Base-by-base conservation (phyloP, 1,139 yeast genomes). In the Kodamaea derodonti region DNA sequence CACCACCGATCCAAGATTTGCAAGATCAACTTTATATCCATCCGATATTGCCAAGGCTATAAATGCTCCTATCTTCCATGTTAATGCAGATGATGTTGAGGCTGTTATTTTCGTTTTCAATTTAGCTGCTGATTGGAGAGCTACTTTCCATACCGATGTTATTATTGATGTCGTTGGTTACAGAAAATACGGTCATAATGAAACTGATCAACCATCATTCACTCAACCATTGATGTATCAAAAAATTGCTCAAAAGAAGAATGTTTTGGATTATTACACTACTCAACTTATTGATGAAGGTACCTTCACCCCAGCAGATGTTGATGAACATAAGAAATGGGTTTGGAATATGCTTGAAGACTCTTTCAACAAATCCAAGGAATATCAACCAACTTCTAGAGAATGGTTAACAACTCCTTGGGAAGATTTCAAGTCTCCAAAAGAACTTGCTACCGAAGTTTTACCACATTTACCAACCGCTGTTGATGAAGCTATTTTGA, bases 381-480 rank as follows among this genome's bases (percentile, higher is more conserved):
- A 88, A 45, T 88, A 90, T 68, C 76, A 77, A 53, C 95, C 97
- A 54, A 84, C 92, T 48, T 78, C 92, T 33, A 83, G 95, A 72
- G 97, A 92, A 72, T 92, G 98, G 99, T 78, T 92, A 55, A 85
- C 98, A 35, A 86, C 96, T 36, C 95, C 97, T 46, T 92, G 99
- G 99, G 97, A 90, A 66, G 95, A 88, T 49, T 94, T 94, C 73
- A 94, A 94, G 75, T 86, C 97, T 42, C 97, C 97, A 60, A 88
- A 82, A 65, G 97, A 90, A 68, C 78, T 94, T 56, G 97, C 97
- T 33, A 85, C 95, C 41, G 97, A 94, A 69, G 75, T 90, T 34
- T 75, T 94, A 58, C 97, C 97, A 36, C 97, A 92, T 60, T 79
- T 87, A 57, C 97, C 98, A 62, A 94, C 99, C 36, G 94, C 87